Percentiles rank a stretch among this genome's conserved stretches.
Evolutionary conservation across 768 basidiomycete genomes (phyloP).

Genomic region (Tubosaeta brunneosetosa): DNA sequence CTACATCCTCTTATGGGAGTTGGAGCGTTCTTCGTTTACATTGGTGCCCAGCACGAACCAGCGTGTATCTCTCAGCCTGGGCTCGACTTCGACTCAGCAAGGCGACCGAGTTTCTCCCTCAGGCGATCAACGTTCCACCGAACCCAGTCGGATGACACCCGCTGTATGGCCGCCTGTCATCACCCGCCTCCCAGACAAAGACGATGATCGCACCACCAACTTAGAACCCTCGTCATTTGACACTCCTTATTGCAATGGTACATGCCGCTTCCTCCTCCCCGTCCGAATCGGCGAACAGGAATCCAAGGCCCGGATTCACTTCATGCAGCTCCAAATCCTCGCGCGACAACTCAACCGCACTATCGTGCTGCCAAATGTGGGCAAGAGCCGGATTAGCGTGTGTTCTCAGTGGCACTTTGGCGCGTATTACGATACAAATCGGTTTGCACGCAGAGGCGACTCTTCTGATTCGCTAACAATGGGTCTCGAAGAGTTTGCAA

Average conservation of each 20-base stretch:
- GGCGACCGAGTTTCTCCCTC: background rate
- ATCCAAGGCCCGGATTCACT: constrained; percentile 52
- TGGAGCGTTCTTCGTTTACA: constrained; percentile 9
- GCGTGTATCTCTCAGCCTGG: background rate
- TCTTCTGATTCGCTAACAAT: constrained; percentile 20
- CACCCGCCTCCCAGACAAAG: constrained; percentile 31
- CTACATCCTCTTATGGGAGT: constrained; percentile 19
- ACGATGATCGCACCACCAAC: background rate
- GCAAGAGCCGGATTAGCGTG: constrained; percentile 47
- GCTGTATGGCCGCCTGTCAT: constrained; percentile 32
- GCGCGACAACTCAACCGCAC: constrained; percentile 48
- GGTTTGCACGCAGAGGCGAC: background rate
- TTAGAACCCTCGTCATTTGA: constrained; percentile 12
- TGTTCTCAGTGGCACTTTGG: constrained; percentile 48
- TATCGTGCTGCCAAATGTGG: constrained; percentile 58
- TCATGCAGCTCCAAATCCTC: constrained; percentile 49
- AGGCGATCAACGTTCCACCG: background rate
- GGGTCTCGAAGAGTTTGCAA: constrained; percentile 35
- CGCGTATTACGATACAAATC: constrained; percentile 44
- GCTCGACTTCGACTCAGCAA: background rate
- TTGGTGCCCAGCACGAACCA: background rate
- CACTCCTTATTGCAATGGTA: constrained; percentile 16
- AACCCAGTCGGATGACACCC: background rate
- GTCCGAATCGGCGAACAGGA: constrained; percentile 53
- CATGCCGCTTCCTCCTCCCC: constrained; percentile 47